These are phyloP conservation scores for Monilinia fructicola DNA, from an alignment of 2,329 filamentous ascomycete genomes.

Conservation along the genomic window DNA sequence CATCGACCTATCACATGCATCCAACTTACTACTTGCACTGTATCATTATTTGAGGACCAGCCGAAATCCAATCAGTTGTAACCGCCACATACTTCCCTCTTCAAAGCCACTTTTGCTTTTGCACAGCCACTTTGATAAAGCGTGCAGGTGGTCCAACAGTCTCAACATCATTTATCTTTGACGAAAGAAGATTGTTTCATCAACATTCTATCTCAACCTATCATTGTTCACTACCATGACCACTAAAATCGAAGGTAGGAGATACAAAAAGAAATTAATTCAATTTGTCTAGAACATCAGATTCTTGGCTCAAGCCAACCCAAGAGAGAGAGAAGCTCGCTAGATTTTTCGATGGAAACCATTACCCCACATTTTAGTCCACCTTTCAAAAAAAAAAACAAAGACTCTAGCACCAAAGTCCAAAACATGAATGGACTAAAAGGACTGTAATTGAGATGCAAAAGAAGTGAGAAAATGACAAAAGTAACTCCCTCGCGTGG, in stretches of 20 bases:
- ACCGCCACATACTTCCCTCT: background rate
- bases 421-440: background rate
- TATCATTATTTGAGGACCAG: background rate
- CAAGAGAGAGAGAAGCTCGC: background rate
- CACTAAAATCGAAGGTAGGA: background rate
- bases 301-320: slow-evolving; percentile 18
- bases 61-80: background rate
- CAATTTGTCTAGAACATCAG: slow-evolving; percentile 3
- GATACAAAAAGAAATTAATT: background rate
- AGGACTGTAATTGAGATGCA: too few species aligned
- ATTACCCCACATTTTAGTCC: background rate
- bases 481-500: background rate
- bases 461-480: background rate
- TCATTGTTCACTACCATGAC: background rate
- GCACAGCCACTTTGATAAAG: slow-evolving; percentile 2
- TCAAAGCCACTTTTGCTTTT: background rate
- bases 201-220: background rate
- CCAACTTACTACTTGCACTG: background rate
- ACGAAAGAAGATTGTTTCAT: background rate
- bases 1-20: slow-evolving; percentile 5
- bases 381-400: too few species aligned
- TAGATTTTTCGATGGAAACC: background rate
- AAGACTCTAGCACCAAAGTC: too few species aligned
- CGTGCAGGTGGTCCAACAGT: background rate
- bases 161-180: background rate